These are phyloP conservation scores for Chaetomium cochliodes DNA, from an alignment of 495 filamentous ascomycete species.

Conservation along the genomic window DNA sequence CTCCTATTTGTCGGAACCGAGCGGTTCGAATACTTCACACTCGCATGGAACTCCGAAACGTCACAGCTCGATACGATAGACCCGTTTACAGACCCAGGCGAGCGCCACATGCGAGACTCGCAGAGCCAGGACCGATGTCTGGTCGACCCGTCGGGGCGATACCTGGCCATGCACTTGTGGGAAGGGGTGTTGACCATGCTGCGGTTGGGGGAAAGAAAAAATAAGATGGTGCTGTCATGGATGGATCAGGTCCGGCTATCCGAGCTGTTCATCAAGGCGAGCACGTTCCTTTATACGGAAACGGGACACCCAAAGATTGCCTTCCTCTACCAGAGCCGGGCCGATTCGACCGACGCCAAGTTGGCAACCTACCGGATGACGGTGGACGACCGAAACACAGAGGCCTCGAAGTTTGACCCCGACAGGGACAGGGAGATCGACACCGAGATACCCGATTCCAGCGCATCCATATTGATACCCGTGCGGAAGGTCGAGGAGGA, in stretches of 20 bases:
- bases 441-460: conserved; percentile 64
- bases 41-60: conserved; percentile 72
- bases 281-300: conserved; percentile 73
- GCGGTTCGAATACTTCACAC: conserved; percentile 82
- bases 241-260: conserved; percentile 73
- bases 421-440: conserved; percentile 49
- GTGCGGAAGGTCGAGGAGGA: conserved; percentile 58
- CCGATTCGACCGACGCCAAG: conserved; percentile 60
- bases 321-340: conserved; percentile 75
- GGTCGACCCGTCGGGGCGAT: conserved; percentile 77
- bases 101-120: conserved; percentile 76
- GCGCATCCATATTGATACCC: conserved; percentile 80
- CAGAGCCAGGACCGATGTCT: conserved; percentile 72
- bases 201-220: conserved; percentile 56
- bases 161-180: conserved; percentile 83
- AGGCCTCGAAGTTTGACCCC: conserved; percentile 48
- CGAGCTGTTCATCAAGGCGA: conserved; percentile 82
- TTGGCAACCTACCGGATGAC: conserved; percentile 57
- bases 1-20: conserved; percentile 93
- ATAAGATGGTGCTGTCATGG: conserved; percentile 58
- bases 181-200: conserved; percentile 82
- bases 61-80: conserved; percentile 65
- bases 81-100: conserved; percentile 63
- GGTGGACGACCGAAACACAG: conserved; percentile 48
- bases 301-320: conserved; percentile 76